A percentile compares a stretch with the other conserved stretches of the same genome.
Evolutionary conservation across 352 stramenopile species (phyloP).

Genomic region (Globisporangium echinulatum): DNA sequence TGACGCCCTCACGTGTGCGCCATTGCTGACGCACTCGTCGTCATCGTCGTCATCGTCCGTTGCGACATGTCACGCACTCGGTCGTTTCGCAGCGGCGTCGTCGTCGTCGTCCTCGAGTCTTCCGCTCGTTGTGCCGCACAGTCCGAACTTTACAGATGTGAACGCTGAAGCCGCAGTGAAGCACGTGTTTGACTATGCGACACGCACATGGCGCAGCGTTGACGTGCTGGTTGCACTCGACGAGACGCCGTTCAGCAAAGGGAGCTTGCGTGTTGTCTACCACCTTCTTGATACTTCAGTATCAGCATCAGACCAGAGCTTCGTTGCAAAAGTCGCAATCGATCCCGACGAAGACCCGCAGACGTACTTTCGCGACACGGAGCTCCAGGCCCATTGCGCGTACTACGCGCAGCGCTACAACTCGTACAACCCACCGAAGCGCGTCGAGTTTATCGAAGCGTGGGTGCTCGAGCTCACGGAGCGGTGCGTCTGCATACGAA

Average conservation of each 20-base stretch:
- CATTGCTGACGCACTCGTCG: neutral
- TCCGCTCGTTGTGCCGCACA: conserved; percentile 73
- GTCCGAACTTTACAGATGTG: conserved; percentile 56
- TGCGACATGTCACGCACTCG: too few species aligned
- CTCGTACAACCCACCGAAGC: conserved; percentile 75
- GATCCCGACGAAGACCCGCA: conserved; percentile 82
- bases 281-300: conserved; percentile 57
- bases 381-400: conserved; percentile 81
- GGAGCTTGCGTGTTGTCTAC: conserved; percentile 74
- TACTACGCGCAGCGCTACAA: conserved; percentile 85
- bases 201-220: conserved; percentile 58
- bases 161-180: conserved; percentile 57
- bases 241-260: conserved; percentile 78
- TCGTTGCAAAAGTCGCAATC: conserved; percentile 84
- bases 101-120: conserved; percentile 30
- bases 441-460: conserved; percentile 75
- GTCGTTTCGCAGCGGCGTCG: neutral
- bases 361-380: conserved; percentile 87
- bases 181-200: conserved; percentile 78
- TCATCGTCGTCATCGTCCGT: too few species aligned
- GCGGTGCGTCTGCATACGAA: conserved; percentile 13
- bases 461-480: conserved; percentile 81
- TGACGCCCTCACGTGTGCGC: conserved; percentile 56
- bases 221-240: conserved; percentile 72
- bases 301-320: conserved; percentile 24